These are phyloP conservation scores for Echinochloa phyllopogon DNA, from an alignment of 176 grass and related monocot genomes.

Conservation along the genomic window DNA sequence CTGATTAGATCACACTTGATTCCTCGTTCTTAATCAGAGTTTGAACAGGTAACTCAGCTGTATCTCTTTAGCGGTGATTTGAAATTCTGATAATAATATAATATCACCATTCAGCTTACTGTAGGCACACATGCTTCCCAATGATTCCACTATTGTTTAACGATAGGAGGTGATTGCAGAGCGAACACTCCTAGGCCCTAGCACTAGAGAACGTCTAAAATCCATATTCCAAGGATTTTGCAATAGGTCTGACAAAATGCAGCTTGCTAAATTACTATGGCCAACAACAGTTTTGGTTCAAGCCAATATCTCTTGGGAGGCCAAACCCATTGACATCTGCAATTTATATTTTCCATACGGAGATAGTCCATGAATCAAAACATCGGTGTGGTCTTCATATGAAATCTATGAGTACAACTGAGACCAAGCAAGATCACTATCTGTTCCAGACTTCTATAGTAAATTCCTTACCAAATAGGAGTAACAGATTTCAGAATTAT, in stretches of 20 bases:
- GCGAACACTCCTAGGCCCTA: not conserved
- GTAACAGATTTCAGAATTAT: not conserved
- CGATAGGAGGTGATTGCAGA: not conserved
- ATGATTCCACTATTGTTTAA: constrained; percentile 16
- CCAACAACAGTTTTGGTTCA: not conserved
- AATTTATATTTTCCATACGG: not conserved
- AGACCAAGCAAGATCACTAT: constrained; percentile 21
- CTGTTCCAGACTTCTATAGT: not conserved
- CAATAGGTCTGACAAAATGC: constrained; percentile 13
- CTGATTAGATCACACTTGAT: constrained; percentile 6
- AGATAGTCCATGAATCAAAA: constrained; percentile 24
- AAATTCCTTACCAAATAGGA: not conserved
- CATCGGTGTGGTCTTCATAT: not conserved
- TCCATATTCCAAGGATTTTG: not conserved
- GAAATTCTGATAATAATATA: not conserved
- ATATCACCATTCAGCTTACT: constrained; percentile 7
- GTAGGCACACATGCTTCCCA: not conserved
- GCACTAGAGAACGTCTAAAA: constrained; percentile 15
- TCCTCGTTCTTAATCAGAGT: not conserved
- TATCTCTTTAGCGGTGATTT: not conserved
- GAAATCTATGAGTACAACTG: not conserved
- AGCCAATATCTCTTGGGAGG: not conserved
- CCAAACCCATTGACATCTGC: not conserved
- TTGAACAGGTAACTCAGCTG: constrained; percentile 1
- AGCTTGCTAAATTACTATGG: constrained; percentile 16